Conservation (phyloP, 139 green algal species). For the Pleodorina starrii region DNA sequence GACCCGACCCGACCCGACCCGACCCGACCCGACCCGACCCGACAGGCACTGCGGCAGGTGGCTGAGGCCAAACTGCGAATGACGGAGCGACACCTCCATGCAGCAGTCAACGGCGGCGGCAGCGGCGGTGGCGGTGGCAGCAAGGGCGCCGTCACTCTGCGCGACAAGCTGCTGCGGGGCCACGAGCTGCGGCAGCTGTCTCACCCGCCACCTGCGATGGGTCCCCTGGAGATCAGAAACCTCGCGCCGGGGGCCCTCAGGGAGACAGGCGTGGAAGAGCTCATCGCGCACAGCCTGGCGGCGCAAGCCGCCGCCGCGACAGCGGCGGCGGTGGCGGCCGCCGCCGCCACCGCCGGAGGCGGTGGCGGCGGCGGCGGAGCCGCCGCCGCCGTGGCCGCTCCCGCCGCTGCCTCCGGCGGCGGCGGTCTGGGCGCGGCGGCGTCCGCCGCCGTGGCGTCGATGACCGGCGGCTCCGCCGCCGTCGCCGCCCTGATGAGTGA, state of each 20-base stretch:
- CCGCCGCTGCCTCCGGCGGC: not conserved
- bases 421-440: not conserved
- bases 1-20: no score
- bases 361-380: not conserved
- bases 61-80: slow-evolving; percentile 52
- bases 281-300: slow-evolving; percentile 21
- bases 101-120: not conserved
- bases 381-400: not conserved
- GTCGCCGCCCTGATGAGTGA: not conserved
- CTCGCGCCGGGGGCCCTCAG: not conserved
- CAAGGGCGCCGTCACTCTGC: not conserved
- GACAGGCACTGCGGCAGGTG: slow-evolving; percentile 51
- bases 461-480: not conserved
- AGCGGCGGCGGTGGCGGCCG: not conserved
- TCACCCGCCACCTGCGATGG: not conserved
- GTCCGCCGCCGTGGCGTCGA: not conserved
- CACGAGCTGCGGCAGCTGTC: slow-evolving; percentile 42
- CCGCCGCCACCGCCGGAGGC: not conserved
- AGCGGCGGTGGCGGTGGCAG: not conserved
- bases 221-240: slow-evolving; percentile 4
- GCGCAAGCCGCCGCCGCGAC: not conserved
- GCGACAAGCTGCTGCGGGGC: slow-evolving; percentile 46
- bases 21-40: no score
- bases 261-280: not conserved
- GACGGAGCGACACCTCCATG: slow-evolving; percentile 31